Percentiles rank a stretch among this genome's conserved stretches.
Evolutionary conservation across 306 rosid species (phyloP).

Genomic region (Pyrus pyrifolia): DNA sequence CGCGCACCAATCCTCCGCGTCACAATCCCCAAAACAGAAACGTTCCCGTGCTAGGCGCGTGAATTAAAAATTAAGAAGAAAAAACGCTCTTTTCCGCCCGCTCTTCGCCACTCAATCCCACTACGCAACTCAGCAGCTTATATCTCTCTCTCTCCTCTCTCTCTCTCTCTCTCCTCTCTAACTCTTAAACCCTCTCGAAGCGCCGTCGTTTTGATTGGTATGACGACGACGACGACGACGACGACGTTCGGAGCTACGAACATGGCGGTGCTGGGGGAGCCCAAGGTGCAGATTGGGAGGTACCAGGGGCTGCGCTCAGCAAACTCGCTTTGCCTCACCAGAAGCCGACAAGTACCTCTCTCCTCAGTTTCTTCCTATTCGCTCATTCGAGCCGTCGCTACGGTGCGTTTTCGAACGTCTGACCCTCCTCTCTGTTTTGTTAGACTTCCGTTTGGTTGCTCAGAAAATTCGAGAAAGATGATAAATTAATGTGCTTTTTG

Average conservation of each 20-base stretch:
- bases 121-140: not conserved
- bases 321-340: constrained; percentile 34
- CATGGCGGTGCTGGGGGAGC: constrained; percentile 43
- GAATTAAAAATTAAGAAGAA: not conserved
- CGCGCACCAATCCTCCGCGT: constrained; percentile 9
- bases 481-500: not conserved
- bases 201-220: not conserved
- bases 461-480: not conserved
- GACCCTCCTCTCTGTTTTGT: not conserved
- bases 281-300: constrained; percentile 51
- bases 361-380: constrained; percentile 34
- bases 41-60: constrained; percentile 32
- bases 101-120: constrained; percentile 19
- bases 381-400: constrained; percentile 55
- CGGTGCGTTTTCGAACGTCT: constrained; percentile 37
- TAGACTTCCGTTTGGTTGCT: constrained; percentile 9
- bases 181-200: not conserved
- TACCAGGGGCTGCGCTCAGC: constrained; percentile 58
- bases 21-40: not conserved
- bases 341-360: constrained; percentile 16
- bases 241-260: constrained; percentile 51
- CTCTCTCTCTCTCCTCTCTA: not conserved
- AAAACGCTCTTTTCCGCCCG: not conserved
- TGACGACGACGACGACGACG: constrained; percentile 61
- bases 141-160: not conserved